Evolutionary conservation across 1,284 basidiomycete species (phyloP).

Genomic region (Sanghuangporus sanghuang): DNA sequence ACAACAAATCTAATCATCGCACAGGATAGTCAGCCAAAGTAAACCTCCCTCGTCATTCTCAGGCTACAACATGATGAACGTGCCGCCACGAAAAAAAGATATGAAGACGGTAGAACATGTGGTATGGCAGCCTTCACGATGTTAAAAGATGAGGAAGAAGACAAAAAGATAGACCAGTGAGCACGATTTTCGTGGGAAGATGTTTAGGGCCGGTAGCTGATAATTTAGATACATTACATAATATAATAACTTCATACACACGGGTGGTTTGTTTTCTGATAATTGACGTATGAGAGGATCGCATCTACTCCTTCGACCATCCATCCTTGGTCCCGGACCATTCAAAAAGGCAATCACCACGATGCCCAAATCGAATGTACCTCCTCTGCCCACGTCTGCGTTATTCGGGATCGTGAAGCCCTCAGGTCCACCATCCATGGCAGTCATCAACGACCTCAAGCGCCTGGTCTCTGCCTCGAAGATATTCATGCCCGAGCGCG

Average conservation of each 20-base stretch:
- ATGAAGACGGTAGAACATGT: constrained; percentile 10
- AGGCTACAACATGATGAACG: constrained; percentile 17
- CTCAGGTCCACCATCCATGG: constrained; percentile 88
- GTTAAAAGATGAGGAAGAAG: constrained; percentile 16
- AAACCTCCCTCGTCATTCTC: constrained; percentile 5
- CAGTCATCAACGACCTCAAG: constrained; percentile 84
- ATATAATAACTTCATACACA: not conserved
- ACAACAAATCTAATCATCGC: not conserved
- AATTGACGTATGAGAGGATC: not conserved
- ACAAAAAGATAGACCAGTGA: not conserved
- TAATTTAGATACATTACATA: too few species aligned
- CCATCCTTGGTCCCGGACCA: not conserved
- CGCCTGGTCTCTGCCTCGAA: constrained; percentile 72
- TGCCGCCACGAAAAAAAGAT: not conserved
- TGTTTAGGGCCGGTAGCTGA: not conserved
- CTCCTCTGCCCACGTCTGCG: constrained; percentile 64
- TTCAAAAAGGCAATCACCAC: not conserved
- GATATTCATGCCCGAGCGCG: constrained; percentile 60
- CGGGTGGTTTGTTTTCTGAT: too few species aligned
- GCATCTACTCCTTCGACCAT: not conserved
- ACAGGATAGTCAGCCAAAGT: constrained; percentile 13
- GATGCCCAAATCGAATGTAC: constrained; percentile 62
- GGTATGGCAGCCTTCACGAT: constrained; percentile 12
- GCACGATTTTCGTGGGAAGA: not conserved
- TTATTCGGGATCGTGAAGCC: constrained; percentile 85